These are phyloP conservation scores for Taxillus chinensis DNA, from an alignment of 164 flowering plant genomes.

Conservation along the genomic window DNA sequence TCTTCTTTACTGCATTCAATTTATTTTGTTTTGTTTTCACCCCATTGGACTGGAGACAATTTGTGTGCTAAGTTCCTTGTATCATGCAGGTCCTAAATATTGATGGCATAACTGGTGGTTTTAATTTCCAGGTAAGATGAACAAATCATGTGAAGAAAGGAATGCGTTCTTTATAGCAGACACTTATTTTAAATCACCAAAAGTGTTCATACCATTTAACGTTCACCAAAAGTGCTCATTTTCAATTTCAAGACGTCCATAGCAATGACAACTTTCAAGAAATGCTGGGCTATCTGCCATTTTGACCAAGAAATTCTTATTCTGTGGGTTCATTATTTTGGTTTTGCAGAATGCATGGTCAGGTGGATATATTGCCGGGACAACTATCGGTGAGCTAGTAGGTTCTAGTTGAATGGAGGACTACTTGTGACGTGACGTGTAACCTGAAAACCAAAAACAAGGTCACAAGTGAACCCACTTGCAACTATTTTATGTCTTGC, in stretches of 20 bases:
- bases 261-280: too few species aligned
- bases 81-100: constrained; percentile 62
- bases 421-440: too few species aligned
- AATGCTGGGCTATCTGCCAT: neutral
- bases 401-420: constrained; percentile 1
- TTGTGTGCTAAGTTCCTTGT: neutral
- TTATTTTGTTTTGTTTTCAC: too few species aligned
- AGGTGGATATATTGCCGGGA: constrained; percentile 94
- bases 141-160: neutral
- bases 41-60: neutral
- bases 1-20: neutral
- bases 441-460: too few species aligned
- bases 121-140: constrained; percentile 87
- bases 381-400: constrained; percentile 46
- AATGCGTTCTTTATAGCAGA: too few species aligned
- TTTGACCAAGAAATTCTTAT: neutral
- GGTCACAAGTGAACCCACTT: too few species aligned
- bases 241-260: too few species aligned
- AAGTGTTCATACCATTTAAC: too few species aligned
- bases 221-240: too few species aligned
- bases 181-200: too few species aligned
- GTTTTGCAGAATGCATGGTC: constrained; percentile 90
- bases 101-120: constrained; percentile 99
- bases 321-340: neutral
- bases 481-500: too few species aligned